Evolutionary conservation across 345 rosid genomes (phyloP), one percentile per base, ranked within the genome.

Genomic region (Psidium guajava): DNA sequence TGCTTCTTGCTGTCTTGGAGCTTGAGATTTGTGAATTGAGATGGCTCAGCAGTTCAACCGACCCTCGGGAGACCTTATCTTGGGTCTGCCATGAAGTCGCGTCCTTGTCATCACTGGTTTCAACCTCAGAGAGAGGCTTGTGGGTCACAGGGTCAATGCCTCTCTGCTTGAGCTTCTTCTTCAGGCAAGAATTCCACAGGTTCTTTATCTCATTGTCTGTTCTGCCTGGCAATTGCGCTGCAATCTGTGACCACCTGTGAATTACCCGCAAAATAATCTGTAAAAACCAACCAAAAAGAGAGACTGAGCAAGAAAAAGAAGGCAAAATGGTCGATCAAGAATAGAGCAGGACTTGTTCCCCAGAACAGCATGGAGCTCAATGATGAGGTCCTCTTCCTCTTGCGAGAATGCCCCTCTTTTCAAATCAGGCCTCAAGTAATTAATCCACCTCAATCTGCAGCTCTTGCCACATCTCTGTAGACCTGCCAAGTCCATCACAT

Each of bases 401-500:
- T 91, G 93, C 24, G 99, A 96, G 85, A 96, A 95, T 91, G 98
- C 92, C 85, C 99, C 99, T 90, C 99, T 84, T 89, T 96, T 96
- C 89, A 96, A 91, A 91, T 96, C 99, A 85, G 99, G 99, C 91
- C 99, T 92, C 87, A 96, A 82, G 91, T 96, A 95, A 86, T 96
- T 96, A 87, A 96, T 96, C 99, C 99, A 96, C 86, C 99, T 93
- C 83, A 96, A 89, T 85, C 99, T 90, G 90, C 99, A 96, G 87
- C 99, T 96, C 88, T 96, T 96, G 8, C 99, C 99, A 88, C 99
- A 96, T 86, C 99, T 93, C 85, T 95, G 99, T 83, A 96, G 85
- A 81, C 99, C 99, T 95, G 93, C 27, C 28, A 83, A 86, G 44
- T 12, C 40, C 50, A 83, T 44, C 20, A 27, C 56, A 83, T 40